phyloP scores from a whole-genome alignment of 164 flowering plant species.

The Magnolia officinalis region DNA sequence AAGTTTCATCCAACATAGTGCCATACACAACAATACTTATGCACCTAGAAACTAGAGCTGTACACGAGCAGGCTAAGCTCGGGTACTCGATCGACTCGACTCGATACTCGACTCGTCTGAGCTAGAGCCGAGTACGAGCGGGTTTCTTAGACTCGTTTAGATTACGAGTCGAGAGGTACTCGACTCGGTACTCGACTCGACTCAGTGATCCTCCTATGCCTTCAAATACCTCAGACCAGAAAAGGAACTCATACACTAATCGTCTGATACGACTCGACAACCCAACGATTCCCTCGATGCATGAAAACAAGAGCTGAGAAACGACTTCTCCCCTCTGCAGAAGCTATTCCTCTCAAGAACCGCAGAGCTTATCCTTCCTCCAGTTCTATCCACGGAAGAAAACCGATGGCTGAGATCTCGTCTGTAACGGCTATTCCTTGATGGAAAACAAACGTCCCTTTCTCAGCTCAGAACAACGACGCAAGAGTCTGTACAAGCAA shows the following conservation, averaged over 20 bases:
- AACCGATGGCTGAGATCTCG: not conserved
- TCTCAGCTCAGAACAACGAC: not conserved
- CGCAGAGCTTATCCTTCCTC: not conserved
- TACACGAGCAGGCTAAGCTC: too few species aligned
- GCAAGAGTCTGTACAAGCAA: not conserved
- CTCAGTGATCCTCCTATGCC: not conserved
- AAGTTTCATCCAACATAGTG: too few species aligned
- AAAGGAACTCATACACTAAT: not conserved
- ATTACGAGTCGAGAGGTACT: too few species aligned
- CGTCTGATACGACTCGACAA: not conserved
- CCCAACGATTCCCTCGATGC: not conserved
- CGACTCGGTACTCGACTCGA: too few species aligned
- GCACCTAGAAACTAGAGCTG: too few species aligned
- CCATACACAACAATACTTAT: too few species aligned
- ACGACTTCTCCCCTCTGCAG: not conserved
- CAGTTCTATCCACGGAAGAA: not conserved
- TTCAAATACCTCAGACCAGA: not conserved
- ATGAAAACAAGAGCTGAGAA: not conserved
- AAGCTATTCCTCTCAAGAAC: not conserved
- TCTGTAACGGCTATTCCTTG: not conserved
- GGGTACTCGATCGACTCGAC: too few species aligned
- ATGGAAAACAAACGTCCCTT: not conserved
- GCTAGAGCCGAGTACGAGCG: too few species aligned
- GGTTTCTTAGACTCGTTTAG: too few species aligned
- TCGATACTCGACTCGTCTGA: too few species aligned